These are phyloP conservation scores for Scytalidium lignicola DNA, from an alignment of 2,329 filamentous ascomycete species.

Conservation along the genomic window DNA sequence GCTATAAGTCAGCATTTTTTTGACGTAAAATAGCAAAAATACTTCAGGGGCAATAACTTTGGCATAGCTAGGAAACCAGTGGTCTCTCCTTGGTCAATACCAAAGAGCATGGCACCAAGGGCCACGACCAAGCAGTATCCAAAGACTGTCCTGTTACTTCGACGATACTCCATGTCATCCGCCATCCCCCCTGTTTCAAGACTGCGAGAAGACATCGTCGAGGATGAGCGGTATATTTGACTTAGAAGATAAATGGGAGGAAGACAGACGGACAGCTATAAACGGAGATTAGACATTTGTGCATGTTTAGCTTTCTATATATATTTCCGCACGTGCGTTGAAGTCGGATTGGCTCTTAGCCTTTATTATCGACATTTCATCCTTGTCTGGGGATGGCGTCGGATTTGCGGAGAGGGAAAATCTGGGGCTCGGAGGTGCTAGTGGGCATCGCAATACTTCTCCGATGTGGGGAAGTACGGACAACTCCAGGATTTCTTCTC, in stretches of 20 bases:
- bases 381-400: not conserved
- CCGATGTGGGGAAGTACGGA: not conserved
- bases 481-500: not conserved
- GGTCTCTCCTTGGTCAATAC: not conserved
- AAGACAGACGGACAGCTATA: not conserved
- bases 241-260: not conserved
- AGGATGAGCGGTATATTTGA: not conserved
- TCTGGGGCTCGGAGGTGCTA: not conserved
- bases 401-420: not conserved
- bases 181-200: not conserved
- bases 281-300: no score
- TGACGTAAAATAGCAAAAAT: no score
- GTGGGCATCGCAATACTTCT: not conserved
- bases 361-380: no score
- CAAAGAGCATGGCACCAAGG: not conserved
- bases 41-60: not conserved
- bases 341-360: no score
- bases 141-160: not conserved
- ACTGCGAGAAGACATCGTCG: not conserved
- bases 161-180: not conserved
- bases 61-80: not conserved
- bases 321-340: not conserved
- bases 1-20: not conserved
- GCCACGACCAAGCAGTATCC: not conserved
- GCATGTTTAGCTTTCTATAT: not conserved